A percentile compares a stretch with the other conserved stretches of the same genome.
These are phyloP conservation scores for Hibiscus trionum DNA, from an alignment of 345 rosid genomes.

Conservation along the genomic window DNA sequence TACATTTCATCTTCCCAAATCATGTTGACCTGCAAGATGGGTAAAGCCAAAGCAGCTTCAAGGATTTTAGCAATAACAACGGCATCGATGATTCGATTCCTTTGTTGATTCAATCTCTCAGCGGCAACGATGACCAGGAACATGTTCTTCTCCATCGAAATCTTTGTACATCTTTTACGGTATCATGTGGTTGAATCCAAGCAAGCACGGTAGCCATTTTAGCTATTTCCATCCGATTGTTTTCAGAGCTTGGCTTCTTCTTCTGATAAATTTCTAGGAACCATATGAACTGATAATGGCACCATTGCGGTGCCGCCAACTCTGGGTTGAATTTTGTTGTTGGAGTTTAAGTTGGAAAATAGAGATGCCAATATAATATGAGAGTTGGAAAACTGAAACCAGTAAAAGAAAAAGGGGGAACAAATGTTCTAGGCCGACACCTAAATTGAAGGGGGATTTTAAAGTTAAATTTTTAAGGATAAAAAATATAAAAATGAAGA, in stretches of 20 bases:
- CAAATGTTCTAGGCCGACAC: too few species aligned
- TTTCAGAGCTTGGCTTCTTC: conserved; percentile 62
- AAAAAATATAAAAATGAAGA: too few species aligned
- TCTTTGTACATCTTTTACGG: conserved; percentile 31
- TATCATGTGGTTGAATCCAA: conserved; percentile 52
- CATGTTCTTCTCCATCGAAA: conserved; percentile 50
- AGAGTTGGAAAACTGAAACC: conserved; percentile 5
- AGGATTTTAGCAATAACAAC: conserved; percentile 71
- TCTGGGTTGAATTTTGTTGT: conserved; percentile 7
- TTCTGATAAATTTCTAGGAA: conserved; percentile 34
- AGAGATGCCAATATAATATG: conserved; percentile 27
- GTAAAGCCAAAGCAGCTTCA: conserved; percentile 64
- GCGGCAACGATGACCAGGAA: conserved; percentile 64
- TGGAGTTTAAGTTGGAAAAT: conserved; percentile 9
- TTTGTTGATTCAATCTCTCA: conserved; percentile 40
- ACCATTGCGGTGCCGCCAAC: conserved; percentile 23
- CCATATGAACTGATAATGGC: conserved; percentile 41
- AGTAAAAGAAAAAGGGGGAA: too few species aligned
- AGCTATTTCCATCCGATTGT: conserved; percentile 56
- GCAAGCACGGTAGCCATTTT: conserved; percentile 54
- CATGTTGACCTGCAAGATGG: conserved; percentile 56
- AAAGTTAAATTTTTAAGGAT: too few species aligned
- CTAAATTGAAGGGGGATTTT: too few species aligned
- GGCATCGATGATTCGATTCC: conserved; percentile 60
- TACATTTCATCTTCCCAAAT: conserved; percentile 75